phyloP scores from a whole-genome alignment of 179 eudicot genomes.

The Nepenthes alata region DNA sequence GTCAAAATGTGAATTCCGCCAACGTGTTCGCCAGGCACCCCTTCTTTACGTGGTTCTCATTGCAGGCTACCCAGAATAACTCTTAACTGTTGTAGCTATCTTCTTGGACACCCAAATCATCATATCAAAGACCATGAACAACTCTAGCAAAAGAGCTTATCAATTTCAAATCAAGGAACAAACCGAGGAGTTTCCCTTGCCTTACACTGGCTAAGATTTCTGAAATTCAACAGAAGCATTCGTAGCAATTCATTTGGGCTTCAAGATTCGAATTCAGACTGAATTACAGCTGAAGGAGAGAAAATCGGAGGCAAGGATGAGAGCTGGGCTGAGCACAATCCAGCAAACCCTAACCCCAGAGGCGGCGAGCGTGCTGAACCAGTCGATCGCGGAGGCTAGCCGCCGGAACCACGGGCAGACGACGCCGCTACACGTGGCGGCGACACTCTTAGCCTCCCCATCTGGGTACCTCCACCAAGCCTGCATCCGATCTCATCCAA shows the following conservation, averaged over 20 bases:
- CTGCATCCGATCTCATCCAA: constrained; percentile 66
- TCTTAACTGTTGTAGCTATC: no score
- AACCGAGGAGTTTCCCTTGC: no score
- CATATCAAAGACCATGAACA: no score
- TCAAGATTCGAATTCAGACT: not conserved
- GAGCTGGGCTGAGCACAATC: constrained; percentile 70
- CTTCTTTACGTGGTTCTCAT: no score
- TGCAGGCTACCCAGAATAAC: no score
- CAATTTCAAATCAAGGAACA: no score
- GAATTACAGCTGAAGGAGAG: not conserved
- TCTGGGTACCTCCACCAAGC: constrained; percentile 58
- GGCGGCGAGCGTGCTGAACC: constrained; percentile 47
- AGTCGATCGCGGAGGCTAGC: constrained; percentile 58
- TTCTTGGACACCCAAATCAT: no score
- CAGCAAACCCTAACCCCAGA: constrained; percentile 75
- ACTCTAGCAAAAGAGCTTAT: no score
- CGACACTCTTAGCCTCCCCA: constrained; percentile 51
- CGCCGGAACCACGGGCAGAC: constrained; percentile 71
- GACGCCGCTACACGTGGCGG: constrained; percentile 80
- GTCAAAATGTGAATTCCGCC: no score
- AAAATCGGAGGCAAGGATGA: constrained; percentile 27
- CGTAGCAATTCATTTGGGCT: not conserved
- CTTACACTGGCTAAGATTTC: not conserved
- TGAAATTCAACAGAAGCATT: not conserved
- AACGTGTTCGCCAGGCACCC: no score